These are phyloP conservation scores for Porphyrellus cyaneotinctus DNA, from an alignment of 768 basidiomycete species.

Conservation along the genomic window DNA sequence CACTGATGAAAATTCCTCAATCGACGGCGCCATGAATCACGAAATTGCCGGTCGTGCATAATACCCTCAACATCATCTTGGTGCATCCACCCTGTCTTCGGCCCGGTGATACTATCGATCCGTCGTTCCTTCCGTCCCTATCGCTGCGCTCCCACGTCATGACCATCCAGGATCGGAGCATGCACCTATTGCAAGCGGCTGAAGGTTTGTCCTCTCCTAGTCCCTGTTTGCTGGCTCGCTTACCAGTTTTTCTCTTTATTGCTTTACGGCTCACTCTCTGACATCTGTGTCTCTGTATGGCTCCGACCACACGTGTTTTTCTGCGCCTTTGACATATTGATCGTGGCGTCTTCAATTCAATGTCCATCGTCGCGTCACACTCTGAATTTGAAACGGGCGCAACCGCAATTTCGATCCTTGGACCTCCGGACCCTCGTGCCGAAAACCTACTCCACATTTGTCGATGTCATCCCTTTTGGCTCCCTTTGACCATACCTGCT, in stretches of 20 bases:
- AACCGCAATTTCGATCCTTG: slow-evolving; percentile 23
- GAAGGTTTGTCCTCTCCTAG: slow-evolving; percentile 52
- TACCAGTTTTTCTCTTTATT: slow-evolving; percentile 14
- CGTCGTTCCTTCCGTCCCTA: slow-evolving; percentile 8
- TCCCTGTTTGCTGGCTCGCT: slow-evolving; percentile 13
- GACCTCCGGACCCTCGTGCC: slow-evolving; percentile 30
- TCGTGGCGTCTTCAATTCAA: slow-evolving; percentile 4
- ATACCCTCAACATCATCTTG: not conserved
- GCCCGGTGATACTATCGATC: slow-evolving; percentile 13
- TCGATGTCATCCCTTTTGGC: not conserved
- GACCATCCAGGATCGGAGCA: slow-evolving; percentile 60
- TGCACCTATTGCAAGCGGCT: slow-evolving; percentile 86
- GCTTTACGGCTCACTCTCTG: slow-evolving; percentile 8
- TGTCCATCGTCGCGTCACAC: not conserved
- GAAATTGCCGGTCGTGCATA: slow-evolving; percentile 2
- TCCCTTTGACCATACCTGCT: too few species aligned
- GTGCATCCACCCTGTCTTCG: slow-evolving; percentile 1
- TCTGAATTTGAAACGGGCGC: slow-evolving; percentile 10
- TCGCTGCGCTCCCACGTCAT: slow-evolving; percentile 6
- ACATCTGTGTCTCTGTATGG: slow-evolving; percentile 11
- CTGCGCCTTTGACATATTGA: slow-evolving; percentile 7
- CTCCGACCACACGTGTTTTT: slow-evolving; percentile 17
- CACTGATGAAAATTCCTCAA: not conserved
- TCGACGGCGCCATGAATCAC: slow-evolving; percentile 1
- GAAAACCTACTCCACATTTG: slow-evolving; percentile 4